Evolutionary conservation across 169 alveolate genomes (phyloP).

Genomic region (Cryptosporidium ubiquitum): DNA sequence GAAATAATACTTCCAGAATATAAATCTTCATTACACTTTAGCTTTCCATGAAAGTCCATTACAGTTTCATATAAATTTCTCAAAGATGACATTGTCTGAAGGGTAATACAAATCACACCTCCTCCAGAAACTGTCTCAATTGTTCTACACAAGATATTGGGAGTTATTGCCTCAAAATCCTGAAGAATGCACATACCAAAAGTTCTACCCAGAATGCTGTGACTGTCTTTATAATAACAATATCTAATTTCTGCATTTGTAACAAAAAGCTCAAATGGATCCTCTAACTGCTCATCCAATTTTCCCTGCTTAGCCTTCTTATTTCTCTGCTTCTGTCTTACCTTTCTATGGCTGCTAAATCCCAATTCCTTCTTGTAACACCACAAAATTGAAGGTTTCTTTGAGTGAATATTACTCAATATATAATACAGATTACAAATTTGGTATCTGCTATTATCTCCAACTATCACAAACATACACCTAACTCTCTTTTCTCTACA

Average conservation of each 20-base stretch:
- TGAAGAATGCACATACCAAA: slow-evolving; percentile 95
- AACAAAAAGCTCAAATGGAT: slow-evolving; percentile 96
- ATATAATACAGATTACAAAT: slow-evolving; percentile 91
- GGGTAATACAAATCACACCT: slow-evolving; percentile 92
- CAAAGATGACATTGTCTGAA: slow-evolving; percentile 89
- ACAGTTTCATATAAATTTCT: slow-evolving; percentile 87
- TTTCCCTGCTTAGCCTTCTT: slow-evolving; percentile 92
- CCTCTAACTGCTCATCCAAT: slow-evolving; percentile 93
- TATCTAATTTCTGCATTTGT: slow-evolving; percentile 94
- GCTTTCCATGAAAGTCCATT: slow-evolving; percentile 96
- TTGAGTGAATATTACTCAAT: slow-evolving; percentile 75
- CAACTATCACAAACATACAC: slow-evolving; percentile 94
- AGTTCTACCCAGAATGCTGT: slow-evolving; percentile 95
- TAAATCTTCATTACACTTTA: slow-evolving; percentile 46
- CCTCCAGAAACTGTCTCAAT: slow-evolving; percentile 99
- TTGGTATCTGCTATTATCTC: slow-evolving; percentile 96
- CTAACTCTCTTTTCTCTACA: slow-evolving; percentile 90
- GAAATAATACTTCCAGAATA: slow-evolving; percentile 50
- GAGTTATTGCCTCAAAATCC: slow-evolving; percentile 99
- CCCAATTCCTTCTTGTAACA: slow-evolving; percentile 98
- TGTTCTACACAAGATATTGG: slow-evolving; percentile 99
- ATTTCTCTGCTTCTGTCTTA: slow-evolving; percentile 94
- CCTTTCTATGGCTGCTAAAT: slow-evolving; percentile 95
- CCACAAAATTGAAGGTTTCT: slow-evolving; percentile 95
- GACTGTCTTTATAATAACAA: slow-evolving; percentile 97